Evolutionary conservation across 306 rosid genomes (phyloP).

Genomic region (Purshia tridentata): DNA sequence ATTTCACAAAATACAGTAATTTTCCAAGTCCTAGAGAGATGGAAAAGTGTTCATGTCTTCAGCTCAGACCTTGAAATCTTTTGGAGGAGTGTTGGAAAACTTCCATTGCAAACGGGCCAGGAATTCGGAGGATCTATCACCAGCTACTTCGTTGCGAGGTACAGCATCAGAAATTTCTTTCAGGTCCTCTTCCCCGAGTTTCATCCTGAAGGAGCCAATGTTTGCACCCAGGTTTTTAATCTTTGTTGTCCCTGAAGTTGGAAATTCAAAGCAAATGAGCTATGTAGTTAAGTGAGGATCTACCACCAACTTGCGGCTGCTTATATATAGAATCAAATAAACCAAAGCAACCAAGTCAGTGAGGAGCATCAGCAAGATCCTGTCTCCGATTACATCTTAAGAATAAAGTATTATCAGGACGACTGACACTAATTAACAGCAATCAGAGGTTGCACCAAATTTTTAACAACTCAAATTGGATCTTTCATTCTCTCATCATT

Average conservation of each 20-base stretch:
- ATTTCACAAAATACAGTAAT: background rate
- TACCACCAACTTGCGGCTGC: too few species aligned
- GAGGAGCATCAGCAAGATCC: background rate
- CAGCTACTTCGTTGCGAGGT: conserved; percentile 51
- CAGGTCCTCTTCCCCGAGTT: conserved; percentile 41
- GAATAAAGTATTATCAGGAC: background rate
- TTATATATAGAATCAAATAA: background rate
- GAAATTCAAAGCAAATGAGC: background rate
- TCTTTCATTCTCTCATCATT: background rate
- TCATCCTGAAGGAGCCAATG: conserved; percentile 48
- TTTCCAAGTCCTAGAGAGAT: background rate
- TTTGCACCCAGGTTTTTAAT: conserved; percentile 58
- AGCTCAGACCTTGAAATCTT: background rate
- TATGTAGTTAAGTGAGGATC: background rate
- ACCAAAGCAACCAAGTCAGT: background rate
- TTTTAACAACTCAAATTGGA: background rate
- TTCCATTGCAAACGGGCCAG: conserved; percentile 27
- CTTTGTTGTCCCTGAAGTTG: conserved; percentile 53
- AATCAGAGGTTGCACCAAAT: background rate
- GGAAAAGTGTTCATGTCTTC: background rate
- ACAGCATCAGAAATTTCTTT: conserved; percentile 50
- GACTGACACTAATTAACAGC: background rate
- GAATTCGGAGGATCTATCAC: conserved; percentile 25
- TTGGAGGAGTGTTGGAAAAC: conserved; percentile 55
- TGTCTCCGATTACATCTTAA: background rate